These are phyloP conservation scores for Schwanniomyces yamadae DNA, from an alignment of 805 yeast genomes.

Conservation along the genomic window DNA sequence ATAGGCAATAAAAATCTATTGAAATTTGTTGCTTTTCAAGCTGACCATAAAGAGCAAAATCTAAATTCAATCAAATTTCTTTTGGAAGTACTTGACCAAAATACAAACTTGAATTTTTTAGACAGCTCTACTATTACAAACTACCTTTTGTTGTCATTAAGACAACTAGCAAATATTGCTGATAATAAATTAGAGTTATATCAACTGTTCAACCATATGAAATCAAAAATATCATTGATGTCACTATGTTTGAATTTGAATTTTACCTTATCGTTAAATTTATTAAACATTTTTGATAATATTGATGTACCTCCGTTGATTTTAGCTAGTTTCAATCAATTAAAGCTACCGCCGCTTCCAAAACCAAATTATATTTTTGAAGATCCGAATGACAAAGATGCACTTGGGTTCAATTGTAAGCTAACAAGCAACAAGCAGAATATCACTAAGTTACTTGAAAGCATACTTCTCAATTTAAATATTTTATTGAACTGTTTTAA, in stretches of 20 bases:
- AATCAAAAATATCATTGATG: constrained; percentile 21
- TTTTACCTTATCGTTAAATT: constrained; percentile 14
- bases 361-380: constrained; percentile 20
- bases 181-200: constrained; percentile 15
- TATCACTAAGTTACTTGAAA: constrained; percentile 6
- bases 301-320: constrained; percentile 12
- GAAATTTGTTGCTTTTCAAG: background rate
- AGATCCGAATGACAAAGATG: constrained; percentile 6
- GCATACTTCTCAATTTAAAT: constrained; percentile 9
- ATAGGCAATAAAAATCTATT: constrained; percentile 1
- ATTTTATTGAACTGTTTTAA: constrained; percentile 9
- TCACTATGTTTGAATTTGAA: constrained; percentile 15
- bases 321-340: constrained; percentile 13
- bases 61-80: constrained; percentile 15
- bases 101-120: constrained; percentile 11
- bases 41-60: background rate
- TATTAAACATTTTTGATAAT: constrained; percentile 9
- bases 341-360: constrained; percentile 30
- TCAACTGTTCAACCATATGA: constrained; percentile 16
- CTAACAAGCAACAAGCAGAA: constrained; percentile 2
- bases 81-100: constrained; percentile 24
- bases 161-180: constrained; percentile 2
- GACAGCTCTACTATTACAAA: constrained; percentile 6
- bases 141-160: constrained; percentile 11
- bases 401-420: constrained; percentile 4